Conservation (phyloP, 1,284 basidiomycete species). For the Moesziomyces sp. region DNA sequence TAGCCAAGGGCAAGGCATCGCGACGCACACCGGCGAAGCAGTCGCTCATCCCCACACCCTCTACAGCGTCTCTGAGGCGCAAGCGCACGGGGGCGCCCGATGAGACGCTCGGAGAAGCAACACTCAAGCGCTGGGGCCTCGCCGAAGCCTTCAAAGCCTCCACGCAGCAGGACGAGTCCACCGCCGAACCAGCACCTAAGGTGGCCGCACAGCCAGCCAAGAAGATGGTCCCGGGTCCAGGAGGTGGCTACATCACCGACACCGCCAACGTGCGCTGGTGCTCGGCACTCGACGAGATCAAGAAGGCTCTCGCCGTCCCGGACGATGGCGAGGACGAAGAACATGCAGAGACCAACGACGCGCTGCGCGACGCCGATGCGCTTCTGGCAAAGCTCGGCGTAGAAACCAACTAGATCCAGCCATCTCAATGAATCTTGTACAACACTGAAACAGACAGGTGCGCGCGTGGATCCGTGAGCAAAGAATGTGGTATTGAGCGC, state of each 20-base stretch:
- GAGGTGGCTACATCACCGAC: conserved; percentile 55
- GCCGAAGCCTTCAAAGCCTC: conserved; percentile 33
- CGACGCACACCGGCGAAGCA: conserved; percentile 23
- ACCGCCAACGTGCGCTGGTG: conserved; percentile 60
- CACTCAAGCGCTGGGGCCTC: conserved; percentile 40
- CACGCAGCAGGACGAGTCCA: background rate
- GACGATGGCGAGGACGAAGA: conserved; percentile 6
- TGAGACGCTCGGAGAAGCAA: conserved; percentile 24
- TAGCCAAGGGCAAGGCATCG: conserved; percentile 39
- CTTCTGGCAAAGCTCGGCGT: conserved; percentile 30
- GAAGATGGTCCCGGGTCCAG: conserved; percentile 58
- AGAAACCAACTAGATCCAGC: conserved; percentile 3
- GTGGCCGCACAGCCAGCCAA: conserved; percentile 15
- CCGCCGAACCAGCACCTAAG: background rate
- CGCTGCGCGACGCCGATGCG: conserved; percentile 21
- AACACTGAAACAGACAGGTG: background rate
- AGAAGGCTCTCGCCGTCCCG: conserved; percentile 42
- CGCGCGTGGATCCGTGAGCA: background rate
- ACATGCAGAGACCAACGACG: conserved; percentile 6
- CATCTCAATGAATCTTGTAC: background rate
- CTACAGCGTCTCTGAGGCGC: conserved; percentile 21
- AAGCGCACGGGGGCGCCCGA: conserved; percentile 7
- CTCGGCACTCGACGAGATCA: conserved; percentile 58
- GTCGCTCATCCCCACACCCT: conserved; percentile 8
- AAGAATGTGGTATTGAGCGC: background rate